A percentile compares a stretch with the other conserved stretches of the same genome.
phyloP scores from a whole-genome alignment of 352 stramenopile genomes.

The Aphanomyces cochlioides region DNA sequence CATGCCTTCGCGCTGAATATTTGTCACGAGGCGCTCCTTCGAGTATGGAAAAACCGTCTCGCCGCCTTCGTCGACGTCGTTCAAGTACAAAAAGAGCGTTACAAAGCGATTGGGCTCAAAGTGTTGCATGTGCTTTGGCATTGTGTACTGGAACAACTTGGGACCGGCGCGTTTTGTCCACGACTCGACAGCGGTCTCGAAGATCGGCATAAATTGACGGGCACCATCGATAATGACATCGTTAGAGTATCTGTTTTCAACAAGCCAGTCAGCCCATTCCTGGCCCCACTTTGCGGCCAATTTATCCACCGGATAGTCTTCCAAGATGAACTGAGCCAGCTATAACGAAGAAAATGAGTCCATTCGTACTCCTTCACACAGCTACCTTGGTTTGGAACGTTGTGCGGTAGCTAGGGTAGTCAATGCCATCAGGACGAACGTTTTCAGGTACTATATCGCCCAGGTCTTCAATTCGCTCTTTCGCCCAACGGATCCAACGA shows the following conservation, averaged over 20 bases:
- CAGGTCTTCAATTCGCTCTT: slow-evolving; percentile 56
- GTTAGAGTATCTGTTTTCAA: slow-evolving; percentile 43
- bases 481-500: slow-evolving; percentile 62
- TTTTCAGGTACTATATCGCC: slow-evolving; percentile 38
- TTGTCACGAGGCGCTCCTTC: slow-evolving; percentile 63
- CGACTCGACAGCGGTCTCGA: slow-evolving; percentile 45
- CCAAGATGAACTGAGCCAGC: slow-evolving; percentile 38
- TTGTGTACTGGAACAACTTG: slow-evolving; percentile 20
- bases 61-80: slow-evolving; percentile 93
- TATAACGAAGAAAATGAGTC: background rate
- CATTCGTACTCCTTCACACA: background rate
- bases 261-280: slow-evolving; percentile 49
- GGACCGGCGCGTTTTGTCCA: slow-evolving; percentile 33
- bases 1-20: slow-evolving; percentile 75
- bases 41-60: slow-evolving; percentile 96
- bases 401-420: background rate
- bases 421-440: slow-evolving; percentile 30
- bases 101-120: slow-evolving; percentile 92
- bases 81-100: slow-evolving; percentile 95
- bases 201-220: slow-evolving; percentile 39
- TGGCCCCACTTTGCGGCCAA: slow-evolving; percentile 36
- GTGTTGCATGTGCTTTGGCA: slow-evolving; percentile 35
- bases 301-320: slow-evolving; percentile 46
- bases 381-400: background rate
- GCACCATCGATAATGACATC: slow-evolving; percentile 54